Evolutionary conservation across 1,139 yeast species (phyloP).

Genomic region (Yarrowia galli): DNA sequence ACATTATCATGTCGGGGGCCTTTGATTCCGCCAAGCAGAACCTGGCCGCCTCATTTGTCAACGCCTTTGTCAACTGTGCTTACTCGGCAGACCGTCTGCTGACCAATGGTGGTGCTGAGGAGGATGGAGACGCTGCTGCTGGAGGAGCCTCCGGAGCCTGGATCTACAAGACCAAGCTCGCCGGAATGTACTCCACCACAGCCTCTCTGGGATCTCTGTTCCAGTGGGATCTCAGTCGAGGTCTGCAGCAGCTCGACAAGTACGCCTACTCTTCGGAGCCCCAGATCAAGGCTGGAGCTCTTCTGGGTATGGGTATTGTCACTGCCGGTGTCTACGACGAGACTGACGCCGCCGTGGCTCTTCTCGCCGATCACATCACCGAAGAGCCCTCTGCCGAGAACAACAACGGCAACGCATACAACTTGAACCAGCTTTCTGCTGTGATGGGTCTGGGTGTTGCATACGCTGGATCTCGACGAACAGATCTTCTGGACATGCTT

Average conservation of each 20-base stretch:
- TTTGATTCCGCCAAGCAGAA: conserved; percentile 95
- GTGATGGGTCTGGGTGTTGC: conserved; percentile 93
- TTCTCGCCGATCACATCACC: conserved; percentile 78
- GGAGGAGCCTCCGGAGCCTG: conserved; percentile 74
- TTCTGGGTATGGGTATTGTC: conserved; percentile 94
- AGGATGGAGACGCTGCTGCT: conserved; percentile 58
- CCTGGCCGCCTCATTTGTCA: conserved; percentile 93
- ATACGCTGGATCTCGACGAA: conserved; percentile 92
- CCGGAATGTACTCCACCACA: conserved; percentile 92
- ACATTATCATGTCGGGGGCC: conserved; percentile 66
- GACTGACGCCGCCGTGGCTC: conserved; percentile 88
- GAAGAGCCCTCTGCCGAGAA: conserved; percentile 60
- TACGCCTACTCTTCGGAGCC: conserved; percentile 85
- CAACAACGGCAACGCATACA: conserved; percentile 33
- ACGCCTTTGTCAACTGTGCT: conserved; percentile 89
- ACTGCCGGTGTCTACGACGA: conserved; percentile 96
- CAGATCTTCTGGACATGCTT: conserved; percentile 77
- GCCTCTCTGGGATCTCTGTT: conserved; percentile 90
- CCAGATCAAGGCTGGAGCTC: conserved; percentile 94
- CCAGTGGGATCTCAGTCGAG: conserved; percentile 92
- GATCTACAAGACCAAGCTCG: conserved; percentile 92
- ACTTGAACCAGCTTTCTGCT: conserved; percentile 62
- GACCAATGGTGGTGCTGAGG: conserved; percentile 52
- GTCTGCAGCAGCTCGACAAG: conserved; percentile 88
- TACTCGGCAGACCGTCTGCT: conserved; percentile 85